Conservation (phyloP, 2,329 filamentous ascomycete genomes). For the Fusarium sarcochroum region DNA sequence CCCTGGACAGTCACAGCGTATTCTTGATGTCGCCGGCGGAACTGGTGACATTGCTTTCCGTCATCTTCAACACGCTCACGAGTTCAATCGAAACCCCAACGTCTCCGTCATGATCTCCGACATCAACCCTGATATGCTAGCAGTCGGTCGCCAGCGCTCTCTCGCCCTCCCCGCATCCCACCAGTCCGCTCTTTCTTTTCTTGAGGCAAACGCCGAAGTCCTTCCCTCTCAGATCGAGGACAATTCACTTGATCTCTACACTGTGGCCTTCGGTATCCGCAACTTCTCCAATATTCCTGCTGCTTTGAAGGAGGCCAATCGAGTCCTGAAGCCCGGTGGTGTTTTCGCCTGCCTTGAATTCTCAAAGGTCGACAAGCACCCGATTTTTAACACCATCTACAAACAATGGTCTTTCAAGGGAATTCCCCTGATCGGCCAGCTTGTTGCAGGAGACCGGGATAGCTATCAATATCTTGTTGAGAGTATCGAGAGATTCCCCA, state of each 20-base stretch:
- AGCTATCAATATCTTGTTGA: conserved; percentile 99
- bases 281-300: conserved; percentile 95
- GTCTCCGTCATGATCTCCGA: conserved; percentile 92
- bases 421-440: conserved; percentile 94
- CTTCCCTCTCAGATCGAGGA: conserved; percentile 74
- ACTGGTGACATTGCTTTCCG: conserved; percentile 99
- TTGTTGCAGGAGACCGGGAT: conserved; percentile 93
- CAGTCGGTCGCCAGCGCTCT: conserved; percentile 86
- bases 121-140: conserved; percentile 96
- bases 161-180: conserved; percentile 68
- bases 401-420: conserved; percentile 96
- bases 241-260: conserved; percentile 91
- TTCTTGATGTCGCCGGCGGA: conserved; percentile 96
- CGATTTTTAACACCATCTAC: conserved; percentile 86
- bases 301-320: conserved; percentile 85
- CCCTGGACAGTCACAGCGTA: conserved; percentile 69
- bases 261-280: conserved; percentile 95
- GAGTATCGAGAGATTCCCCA: conserved; percentile 94
- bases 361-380: conserved; percentile 82
- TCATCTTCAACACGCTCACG: conserved; percentile 90
- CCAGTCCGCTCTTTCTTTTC: conserved; percentile 75
- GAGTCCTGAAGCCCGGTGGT: conserved; percentile 93
- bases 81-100: conserved; percentile 79
- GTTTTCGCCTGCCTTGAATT: conserved; percentile 98
- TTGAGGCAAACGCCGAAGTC: conserved; percentile 91